Evolutionary conservation across 2,329 filamentous ascomycete species (phyloP).

Genomic region (Calycina marina): DNA sequence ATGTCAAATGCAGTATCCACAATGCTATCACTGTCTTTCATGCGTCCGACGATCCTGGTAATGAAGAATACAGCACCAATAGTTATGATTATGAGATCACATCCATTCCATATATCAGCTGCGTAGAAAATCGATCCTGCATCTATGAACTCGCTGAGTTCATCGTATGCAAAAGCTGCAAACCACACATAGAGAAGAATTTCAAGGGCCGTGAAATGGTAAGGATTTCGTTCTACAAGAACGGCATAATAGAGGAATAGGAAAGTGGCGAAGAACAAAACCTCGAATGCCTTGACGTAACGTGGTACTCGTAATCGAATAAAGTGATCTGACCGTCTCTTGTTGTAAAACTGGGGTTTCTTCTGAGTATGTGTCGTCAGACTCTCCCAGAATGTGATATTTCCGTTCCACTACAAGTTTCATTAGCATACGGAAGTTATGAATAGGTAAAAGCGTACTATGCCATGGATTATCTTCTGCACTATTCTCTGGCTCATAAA

Average conservation of each 20-base stretch:
- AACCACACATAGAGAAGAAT: constrained; percentile 73
- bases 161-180: constrained; percentile 75
- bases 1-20: constrained; percentile 77
- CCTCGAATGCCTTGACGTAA: constrained; percentile 75
- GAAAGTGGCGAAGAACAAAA: constrained; percentile 65
- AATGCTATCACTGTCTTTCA: constrained; percentile 41
- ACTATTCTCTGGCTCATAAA: constrained; percentile 70
- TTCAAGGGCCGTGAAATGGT: constrained; percentile 53
- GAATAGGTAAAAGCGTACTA: constrained; percentile 24
- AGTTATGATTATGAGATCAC: constrained; percentile 59
- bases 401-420: constrained; percentile 56
- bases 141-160: constrained; percentile 71
- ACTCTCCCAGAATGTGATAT: constrained; percentile 76
- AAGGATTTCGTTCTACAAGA: constrained; percentile 55
- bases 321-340: constrained; percentile 52
- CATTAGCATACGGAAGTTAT: neutral
- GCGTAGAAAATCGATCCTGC: constrained; percentile 78
- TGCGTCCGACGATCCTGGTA: constrained; percentile 51
- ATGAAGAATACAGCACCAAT: constrained; percentile 59
- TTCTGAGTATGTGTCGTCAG: constrained; percentile 62
- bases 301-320: constrained; percentile 65
- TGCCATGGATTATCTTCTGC: constrained; percentile 69
- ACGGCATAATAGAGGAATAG: constrained; percentile 77
- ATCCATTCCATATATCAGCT: constrained; percentile 68
- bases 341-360: constrained; percentile 62